Evolutionary conservation across 2,329 filamentous ascomycete species (phyloP).

Genomic region (Purpureocillium lavendulum): DNA sequence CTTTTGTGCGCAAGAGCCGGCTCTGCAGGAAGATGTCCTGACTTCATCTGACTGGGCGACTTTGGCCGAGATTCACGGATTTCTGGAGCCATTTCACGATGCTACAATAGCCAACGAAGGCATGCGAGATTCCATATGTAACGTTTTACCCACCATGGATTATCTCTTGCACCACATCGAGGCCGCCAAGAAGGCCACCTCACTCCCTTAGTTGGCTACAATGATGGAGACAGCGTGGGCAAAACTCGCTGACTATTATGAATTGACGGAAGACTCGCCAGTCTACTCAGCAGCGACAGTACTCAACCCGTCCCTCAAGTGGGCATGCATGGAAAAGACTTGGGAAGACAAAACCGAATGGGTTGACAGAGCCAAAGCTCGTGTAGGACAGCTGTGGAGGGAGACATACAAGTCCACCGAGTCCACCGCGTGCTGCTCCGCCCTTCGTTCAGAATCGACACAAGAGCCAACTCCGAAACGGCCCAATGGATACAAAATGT

Average conservation of each 20-base stretch:
- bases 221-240: constrained; percentile 6
- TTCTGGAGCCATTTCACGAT: constrained; percentile 5
- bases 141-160: constrained; percentile 4
- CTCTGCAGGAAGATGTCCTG: constrained; percentile 3
- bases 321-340: too few species aligned
- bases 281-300: too few species aligned
- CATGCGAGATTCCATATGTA: neutral
- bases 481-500: constrained; percentile 4
- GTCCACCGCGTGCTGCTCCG: too few species aligned
- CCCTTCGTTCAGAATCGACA: too few species aligned
- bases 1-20: neutral
- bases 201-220: constrained; percentile 3
- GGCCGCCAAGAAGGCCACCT: constrained; percentile 1
- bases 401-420: too few species aligned
- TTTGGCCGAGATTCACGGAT: constrained; percentile 2
- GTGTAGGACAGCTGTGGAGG: too few species aligned
- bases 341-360: too few species aligned
- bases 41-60: neutral
- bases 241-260: constrained; percentile 4
- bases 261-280: too few species aligned
- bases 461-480: neutral
- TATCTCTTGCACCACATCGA: constrained; percentile 5
- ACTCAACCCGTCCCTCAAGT: too few species aligned
- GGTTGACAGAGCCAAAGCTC: too few species aligned
- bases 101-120: constrained; percentile 4